These are phyloP conservation scores for Sesbania bispinosa DNA, from an alignment of 306 rosid species.

Conservation along the genomic window DNA sequence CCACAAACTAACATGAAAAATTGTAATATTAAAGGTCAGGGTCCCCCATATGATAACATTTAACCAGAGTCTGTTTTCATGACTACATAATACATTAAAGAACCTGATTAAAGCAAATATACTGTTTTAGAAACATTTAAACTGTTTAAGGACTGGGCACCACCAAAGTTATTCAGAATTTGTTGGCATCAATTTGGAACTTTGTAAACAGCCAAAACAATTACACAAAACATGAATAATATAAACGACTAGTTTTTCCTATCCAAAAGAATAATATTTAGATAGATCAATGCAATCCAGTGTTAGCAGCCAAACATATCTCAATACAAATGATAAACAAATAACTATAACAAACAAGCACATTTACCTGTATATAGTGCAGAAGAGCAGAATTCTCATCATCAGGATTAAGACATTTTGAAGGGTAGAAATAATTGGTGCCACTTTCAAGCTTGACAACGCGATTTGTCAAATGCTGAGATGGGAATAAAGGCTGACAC, in stretches of 20 bases:
- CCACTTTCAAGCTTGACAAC: conserved; percentile 80
- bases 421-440: conserved; percentile 59
- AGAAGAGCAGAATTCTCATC: conserved; percentile 89
- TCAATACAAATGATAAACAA: neutral
- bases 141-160: conserved; percentile 5
- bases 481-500: conserved; percentile 71
- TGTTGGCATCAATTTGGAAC: neutral
- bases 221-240: neutral
- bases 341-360: neutral
- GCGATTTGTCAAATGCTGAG: conserved; percentile 76
- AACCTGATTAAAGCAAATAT: neutral
- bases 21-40: neutral
- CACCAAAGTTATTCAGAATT: neutral
- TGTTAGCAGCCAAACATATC: neutral
- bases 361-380: conserved; percentile 75
- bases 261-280: neutral
- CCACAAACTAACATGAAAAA: neutral
- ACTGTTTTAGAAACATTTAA: neutral
- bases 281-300: neutral
- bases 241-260: neutral
- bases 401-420: conserved; percentile 78
- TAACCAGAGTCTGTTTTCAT: neutral
- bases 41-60: neutral
- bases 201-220: neutral
- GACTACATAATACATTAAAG: neutral